Evolutionary conservation across 1,284 basidiomycete genomes (phyloP).

Genomic region (Ceratobasidium sp.): DNA sequence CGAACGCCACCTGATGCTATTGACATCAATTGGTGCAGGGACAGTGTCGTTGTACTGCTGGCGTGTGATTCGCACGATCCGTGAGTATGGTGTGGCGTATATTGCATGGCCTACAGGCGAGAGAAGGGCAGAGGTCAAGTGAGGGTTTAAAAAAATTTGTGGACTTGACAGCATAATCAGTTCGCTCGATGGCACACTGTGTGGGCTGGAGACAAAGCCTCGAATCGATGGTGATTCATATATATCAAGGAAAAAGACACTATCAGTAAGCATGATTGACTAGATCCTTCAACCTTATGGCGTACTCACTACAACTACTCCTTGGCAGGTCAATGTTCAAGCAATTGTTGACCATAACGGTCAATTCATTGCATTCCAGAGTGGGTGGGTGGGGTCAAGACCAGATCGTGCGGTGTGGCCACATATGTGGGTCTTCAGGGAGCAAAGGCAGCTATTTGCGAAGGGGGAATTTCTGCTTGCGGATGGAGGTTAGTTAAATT

Average conservation of each 20-base stretch:
- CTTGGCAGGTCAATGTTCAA: constrained; percentile 17
- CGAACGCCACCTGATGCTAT: neutral
- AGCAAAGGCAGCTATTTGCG: neutral
- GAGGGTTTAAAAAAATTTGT: neutral
- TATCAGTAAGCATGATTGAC: too few species aligned
- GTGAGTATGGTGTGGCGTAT: neutral
- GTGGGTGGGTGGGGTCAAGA: neutral
- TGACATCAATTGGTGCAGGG: neutral
- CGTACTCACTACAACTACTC: neutral
- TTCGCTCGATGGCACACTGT: neutral
- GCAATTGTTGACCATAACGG: constrained; percentile 2
- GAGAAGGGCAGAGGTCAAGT: neutral
- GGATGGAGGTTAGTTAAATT: neutral
- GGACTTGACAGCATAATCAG: neutral
- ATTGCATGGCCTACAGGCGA: neutral
- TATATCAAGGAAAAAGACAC: constrained; percentile 14
- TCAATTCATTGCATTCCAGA: neutral
- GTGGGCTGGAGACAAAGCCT: neutral
- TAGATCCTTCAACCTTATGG: neutral
- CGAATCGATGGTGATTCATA: neutral
- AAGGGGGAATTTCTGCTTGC: constrained; percentile 1
- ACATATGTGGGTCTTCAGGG: neutral
- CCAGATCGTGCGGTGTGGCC: neutral
- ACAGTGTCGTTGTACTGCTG: constrained; percentile 2
- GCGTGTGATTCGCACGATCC: neutral